Evolutionary conservation across 768 basidiomycete genomes (phyloP), one percentile per base, ranked within the genome.

Genomic region (Trametes coccinea): DNA sequence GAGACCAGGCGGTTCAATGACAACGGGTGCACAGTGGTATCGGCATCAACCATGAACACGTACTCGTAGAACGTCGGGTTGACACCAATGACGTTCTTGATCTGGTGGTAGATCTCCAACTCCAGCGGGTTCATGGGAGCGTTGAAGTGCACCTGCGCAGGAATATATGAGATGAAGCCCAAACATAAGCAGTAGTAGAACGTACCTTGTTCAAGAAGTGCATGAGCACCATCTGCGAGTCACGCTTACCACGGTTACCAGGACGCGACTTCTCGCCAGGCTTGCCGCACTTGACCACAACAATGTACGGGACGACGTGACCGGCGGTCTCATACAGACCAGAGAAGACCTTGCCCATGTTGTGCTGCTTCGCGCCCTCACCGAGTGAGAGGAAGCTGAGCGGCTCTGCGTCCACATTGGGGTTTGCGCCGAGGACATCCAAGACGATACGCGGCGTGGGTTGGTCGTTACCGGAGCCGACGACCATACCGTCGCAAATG

Each of bases 21-120:
- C 65, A 88, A 77, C 27, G 92, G 89, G 55, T 94, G 87, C 40
- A 96, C 95, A 8, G 90, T 92, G 1, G 97, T 99, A 82, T 97
- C 94, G 64, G 95, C 94, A 75, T 97, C 94, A 44, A 97, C 85
- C 72, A 87, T 94, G 78, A 96, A 90, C 62, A 95, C 66, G 69
- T 95, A 98, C 76, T 98, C 97, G 76, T 98, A 99, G 78, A 98
- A 98, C 0, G 93, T 89, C 2, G 96, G 97, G 75, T 99, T 97
- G 70, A 99, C 94, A 75, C 97, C 97, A 68, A 99, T 98, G 56
- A 98, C 95, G 70, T 99, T 99, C 84, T 98, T 94, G 82, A 98
- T 95, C 75, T 99, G 97, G 73, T 98, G 97, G 72, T 95, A 98
- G 79, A 99, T 96, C 78, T 99, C 97, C 55, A 99, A 77, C 76